Evolutionary conservation across 768 basidiomycete species (phyloP).

Genomic region (Macrolepiota dolichaula): DNA sequence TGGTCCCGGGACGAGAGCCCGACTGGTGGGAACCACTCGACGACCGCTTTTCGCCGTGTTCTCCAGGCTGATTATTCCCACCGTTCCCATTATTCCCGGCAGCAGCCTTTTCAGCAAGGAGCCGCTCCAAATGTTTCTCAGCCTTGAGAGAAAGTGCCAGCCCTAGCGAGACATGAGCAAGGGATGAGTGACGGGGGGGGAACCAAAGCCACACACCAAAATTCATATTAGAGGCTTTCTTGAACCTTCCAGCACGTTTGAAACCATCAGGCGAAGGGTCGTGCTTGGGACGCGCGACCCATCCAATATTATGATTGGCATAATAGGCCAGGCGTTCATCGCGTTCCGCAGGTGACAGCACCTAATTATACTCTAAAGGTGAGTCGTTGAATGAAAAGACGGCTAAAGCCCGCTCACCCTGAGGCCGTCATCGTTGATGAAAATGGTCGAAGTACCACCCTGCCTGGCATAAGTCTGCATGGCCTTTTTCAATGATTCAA

Average conservation of each 20-base stretch:
- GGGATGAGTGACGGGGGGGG: neutral
- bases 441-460: constrained; percentile 73
- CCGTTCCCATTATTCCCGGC: constrained; percentile 10
- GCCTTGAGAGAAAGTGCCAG: constrained; percentile 65
- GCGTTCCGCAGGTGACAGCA: constrained; percentile 55
- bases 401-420: constrained; percentile 20
- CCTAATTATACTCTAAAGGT: constrained; percentile 26
- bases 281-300: constrained; percentile 76
- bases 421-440: constrained; percentile 80
- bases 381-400: neutral
- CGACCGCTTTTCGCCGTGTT: constrained; percentile 2
- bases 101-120: constrained; percentile 27
- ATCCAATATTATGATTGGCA: constrained; percentile 68
- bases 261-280: constrained; percentile 50
- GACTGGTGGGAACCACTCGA: constrained; percentile 13
- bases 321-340: constrained; percentile 68
- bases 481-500: constrained; percentile 72
- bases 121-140: constrained; percentile 45
- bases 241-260: constrained; percentile 80
- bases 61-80: neutral
- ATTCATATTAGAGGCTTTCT: constrained; percentile 94
- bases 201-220: constrained; percentile 40
- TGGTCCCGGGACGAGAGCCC: neutral
- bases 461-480: constrained; percentile 88
- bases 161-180: constrained; percentile 15